Conservation (phyloP, 495 filamentous ascomycete genomes). For the Thozetella sp. region DNA sequence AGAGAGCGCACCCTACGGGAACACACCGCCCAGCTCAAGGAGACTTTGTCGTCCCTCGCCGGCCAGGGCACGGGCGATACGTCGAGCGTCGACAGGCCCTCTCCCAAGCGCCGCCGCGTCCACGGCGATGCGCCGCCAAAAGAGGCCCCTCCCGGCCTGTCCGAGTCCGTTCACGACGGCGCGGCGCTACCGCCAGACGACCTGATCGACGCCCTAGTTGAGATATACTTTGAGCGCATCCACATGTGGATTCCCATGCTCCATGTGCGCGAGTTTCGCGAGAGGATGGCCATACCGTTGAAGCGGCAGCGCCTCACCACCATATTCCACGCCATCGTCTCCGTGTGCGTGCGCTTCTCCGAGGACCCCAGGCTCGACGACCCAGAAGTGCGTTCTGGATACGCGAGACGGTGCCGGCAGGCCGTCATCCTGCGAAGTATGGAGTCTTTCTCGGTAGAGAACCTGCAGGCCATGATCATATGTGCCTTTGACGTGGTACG, state of each 20-base stretch:
- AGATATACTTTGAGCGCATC: conserved; percentile 30
- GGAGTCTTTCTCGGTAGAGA: conserved; percentile 37
- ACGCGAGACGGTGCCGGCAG: conserved; percentile 21
- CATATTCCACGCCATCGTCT: conserved; percentile 33
- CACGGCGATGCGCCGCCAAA: conserved; percentile 5
- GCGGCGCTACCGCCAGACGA: conserved; percentile 17
- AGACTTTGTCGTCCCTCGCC: neutral
- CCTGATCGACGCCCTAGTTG: conserved; percentile 18
- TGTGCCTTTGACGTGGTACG: conserved; percentile 31
- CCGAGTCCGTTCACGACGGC: conserved; percentile 1
- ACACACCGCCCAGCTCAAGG: neutral
- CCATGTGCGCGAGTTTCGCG: conserved; percentile 29
- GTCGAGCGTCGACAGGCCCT: neutral
- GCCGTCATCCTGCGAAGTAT: conserved; percentile 31
- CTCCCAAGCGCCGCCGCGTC: neutral
- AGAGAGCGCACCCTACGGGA: neutral
- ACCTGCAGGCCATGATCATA: conserved; percentile 37
- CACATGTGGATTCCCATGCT: conserved; percentile 43
- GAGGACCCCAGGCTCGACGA: conserved; percentile 7
- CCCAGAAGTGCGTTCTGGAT: conserved; percentile 10
- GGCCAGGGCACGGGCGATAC: neutral
- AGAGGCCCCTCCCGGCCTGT: neutral
- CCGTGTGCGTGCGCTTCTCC: conserved; percentile 5
- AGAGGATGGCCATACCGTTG: conserved; percentile 14
- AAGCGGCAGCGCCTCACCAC: conserved; percentile 13